These are phyloP conservation scores for Volutella citrinella DNA, from an alignment of 2,329 filamentous ascomycete species.

Conservation along the genomic window DNA sequence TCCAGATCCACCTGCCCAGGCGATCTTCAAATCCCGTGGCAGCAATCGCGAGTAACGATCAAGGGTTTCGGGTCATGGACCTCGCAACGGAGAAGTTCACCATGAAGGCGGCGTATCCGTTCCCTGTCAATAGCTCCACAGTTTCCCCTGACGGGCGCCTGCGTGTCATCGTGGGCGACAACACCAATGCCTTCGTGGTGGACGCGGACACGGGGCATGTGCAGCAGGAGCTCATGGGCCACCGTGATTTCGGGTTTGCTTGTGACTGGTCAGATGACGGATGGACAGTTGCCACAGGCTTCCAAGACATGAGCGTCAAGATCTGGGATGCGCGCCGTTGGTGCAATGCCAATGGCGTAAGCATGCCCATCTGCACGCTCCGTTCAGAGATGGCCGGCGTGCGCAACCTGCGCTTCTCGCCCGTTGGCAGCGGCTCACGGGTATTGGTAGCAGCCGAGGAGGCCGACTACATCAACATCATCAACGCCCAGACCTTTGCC, in stretches of 20 bases:
- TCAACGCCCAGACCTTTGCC: constrained; percentile 63
- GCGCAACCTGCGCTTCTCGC: constrained; percentile 69
- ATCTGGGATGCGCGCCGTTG: constrained; percentile 76
- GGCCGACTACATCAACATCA: constrained; percentile 69
- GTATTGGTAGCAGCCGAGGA: constrained; percentile 73
- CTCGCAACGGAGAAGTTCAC: constrained; percentile 57
- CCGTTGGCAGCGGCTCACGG: constrained; percentile 62
- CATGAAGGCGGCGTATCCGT: constrained; percentile 49
- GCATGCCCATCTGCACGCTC: constrained; percentile 51
- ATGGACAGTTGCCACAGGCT: constrained; percentile 71
- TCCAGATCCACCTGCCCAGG: constrained; percentile 56
- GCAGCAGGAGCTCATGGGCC: constrained; percentile 57
- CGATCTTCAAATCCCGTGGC: constrained; percentile 50
- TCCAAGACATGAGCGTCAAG: constrained; percentile 70
- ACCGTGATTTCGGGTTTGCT: constrained; percentile 70
- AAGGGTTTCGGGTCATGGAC: constrained; percentile 56
- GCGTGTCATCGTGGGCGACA: constrained; percentile 71
- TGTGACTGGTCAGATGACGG: constrained; percentile 80
- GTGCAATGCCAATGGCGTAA: constrained; percentile 49
- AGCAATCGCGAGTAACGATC: constrained; percentile 63
- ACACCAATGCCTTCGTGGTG: constrained; percentile 61
- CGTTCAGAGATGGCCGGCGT: constrained; percentile 66
- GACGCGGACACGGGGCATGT: constrained; percentile 64
- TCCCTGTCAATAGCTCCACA: constrained; percentile 70
- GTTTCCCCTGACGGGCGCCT: constrained; percentile 69